Conservation (phyloP, 2,329 filamentous ascomycete genomes). For the Colletotrichum sidae region DNA sequence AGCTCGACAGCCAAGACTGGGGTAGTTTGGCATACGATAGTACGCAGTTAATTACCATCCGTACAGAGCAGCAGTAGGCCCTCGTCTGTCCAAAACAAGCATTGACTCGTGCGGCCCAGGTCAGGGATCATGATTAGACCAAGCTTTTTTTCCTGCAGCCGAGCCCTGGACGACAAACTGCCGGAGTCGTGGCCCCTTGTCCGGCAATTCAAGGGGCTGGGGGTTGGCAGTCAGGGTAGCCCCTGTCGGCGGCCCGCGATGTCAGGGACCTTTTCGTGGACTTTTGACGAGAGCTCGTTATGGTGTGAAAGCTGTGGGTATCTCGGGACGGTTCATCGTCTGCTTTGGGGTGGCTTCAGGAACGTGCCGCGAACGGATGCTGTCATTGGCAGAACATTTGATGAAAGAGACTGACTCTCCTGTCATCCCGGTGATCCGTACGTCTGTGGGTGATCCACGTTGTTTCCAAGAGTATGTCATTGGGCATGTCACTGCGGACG, state of each 20-base stretch:
- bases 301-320: background rate
- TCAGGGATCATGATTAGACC: slow-evolving; percentile 3
- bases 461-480: background rate
- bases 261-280: background rate
- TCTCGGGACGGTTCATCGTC: background rate
- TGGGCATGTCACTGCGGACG: slow-evolving; percentile 8
- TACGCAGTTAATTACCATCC: no score
- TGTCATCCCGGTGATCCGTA: background rate
- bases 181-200: background rate
- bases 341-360: background rate
- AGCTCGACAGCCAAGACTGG: slow-evolving; percentile 15
- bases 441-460: background rate
- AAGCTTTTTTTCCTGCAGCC: slow-evolving; percentile 29
- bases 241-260: background rate
- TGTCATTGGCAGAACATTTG: slow-evolving; percentile 16
- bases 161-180: background rate
- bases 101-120: slow-evolving; percentile 24
- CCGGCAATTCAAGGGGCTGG: background rate
- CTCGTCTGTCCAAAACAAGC: slow-evolving; percentile 22
- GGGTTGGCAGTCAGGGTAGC: slow-evolving; percentile 11
- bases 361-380: slow-evolving; percentile 19
- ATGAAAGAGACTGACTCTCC: no score
- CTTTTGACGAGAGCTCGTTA: slow-evolving; percentile 1
- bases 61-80: no score
- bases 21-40: background rate